Evolutionary conservation across 164 flowering plant species (phyloP), one percentile per base, ranked within the genome.

Genomic region (Magnolia kwangsiensis): DNA sequence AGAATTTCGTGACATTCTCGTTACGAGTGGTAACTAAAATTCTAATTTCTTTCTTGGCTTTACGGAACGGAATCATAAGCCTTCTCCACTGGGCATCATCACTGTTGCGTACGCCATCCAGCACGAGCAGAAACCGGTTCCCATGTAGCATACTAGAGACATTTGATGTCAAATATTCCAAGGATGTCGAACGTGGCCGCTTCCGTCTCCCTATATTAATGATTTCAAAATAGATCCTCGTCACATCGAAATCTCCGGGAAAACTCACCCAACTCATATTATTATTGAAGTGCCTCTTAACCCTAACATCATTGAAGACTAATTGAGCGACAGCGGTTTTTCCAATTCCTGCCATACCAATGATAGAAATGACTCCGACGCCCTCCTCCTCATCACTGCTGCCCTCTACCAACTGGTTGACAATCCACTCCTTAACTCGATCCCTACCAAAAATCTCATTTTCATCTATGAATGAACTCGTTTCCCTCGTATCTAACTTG

Each of bases 51-150:
- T 3, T 13, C 2, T 8, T 45, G 0, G 37, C 61, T 49, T 0
- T 14, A 23, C 5, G 49, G 3, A 74, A 8, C 5, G 63, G 50
- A 74, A 64, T 24, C 16, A 21, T 0, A 9, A 50, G 50, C 4
- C 4, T 31, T 29, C 7, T 68, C 68, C 69, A 74, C n/a, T 74
- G 19, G 7, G 11, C 67, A 18, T 2, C 14, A 19, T 63, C 23
- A 51, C 21, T 71, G 51, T 74, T 66, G 71, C 77, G 67, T 0
- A 74, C 77, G 51, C 67, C 77, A 74, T 74, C 77, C 20, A 74
- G 23, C 21, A 74, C 77, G 1, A 74, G 71, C 27, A 74, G 67
- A 51, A 66, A 64, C 7, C 63, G n/a, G n/a, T n/a, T n/a, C n/a
- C n/a, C n/a, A n/a, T n/a, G n/a, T n/a, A n/a, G n/a, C n/a, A n/a